A percentile compares a stretch with the other conserved stretches of the same genome.
Conservation (phyloP, 192 early-diverging fungal species). For the Pilobolus umbonatus region DNA sequence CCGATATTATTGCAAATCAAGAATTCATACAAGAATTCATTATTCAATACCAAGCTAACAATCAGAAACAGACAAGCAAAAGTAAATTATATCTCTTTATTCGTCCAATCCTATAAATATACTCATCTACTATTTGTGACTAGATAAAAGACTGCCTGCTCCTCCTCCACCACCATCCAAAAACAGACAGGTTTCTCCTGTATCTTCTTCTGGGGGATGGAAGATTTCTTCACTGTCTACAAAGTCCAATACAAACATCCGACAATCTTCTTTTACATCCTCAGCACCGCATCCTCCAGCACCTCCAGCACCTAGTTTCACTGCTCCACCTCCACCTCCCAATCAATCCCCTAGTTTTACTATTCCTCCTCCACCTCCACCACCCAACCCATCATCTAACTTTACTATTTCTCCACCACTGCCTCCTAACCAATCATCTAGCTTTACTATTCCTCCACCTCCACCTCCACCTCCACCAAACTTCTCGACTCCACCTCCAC, state of each 20-base stretch:
- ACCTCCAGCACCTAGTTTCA: not conserved
- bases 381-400: no score
- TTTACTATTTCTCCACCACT: no score
- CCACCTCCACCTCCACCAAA: not conserved
- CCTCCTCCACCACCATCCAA: slow-evolving; percentile 26
- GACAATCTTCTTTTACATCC: slow-evolving; percentile 19
- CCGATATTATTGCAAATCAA: slow-evolving; percentile 60
- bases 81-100: no score
- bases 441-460: not conserved
- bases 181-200: slow-evolving; percentile 10
- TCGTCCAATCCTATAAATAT: not conserved
- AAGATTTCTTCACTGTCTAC: slow-evolving; percentile 28
- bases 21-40: slow-evolving; percentile 66
- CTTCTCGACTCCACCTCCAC: not conserved
- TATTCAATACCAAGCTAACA: slow-evolving; percentile 41
- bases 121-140: not conserved
- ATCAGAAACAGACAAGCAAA: not conserved
- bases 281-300: slow-evolving; percentile 13
- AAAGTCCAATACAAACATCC: slow-evolving; percentile 22
- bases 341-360: not conserved
- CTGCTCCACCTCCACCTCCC: slow-evolving; percentile 10
- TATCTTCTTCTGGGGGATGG: slow-evolving; percentile 21
- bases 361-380: no score
- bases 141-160: slow-evolving; percentile 32
- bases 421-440: slow-evolving; percentile 10